A percentile compares a stretch with the other conserved stretches of the same genome.
Evolutionary conservation across 345 rosid species (phyloP).

Genomic region (Firmiana major): DNA sequence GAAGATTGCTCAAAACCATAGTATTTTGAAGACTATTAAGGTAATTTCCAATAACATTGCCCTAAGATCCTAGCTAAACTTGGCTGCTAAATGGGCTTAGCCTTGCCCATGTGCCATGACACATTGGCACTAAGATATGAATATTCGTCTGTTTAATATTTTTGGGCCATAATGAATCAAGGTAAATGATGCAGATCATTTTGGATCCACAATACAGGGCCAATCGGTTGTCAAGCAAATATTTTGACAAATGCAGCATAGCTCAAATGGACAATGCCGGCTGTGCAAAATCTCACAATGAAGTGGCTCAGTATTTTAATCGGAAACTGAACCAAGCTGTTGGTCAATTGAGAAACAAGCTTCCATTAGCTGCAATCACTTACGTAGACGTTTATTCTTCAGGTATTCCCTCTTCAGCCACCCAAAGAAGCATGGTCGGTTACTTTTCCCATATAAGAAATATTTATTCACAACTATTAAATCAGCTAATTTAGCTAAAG

Average conservation of each 20-base stretch:
- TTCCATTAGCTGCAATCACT: too few species aligned
- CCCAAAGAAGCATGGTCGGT: too few species aligned
- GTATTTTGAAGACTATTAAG: too few species aligned
- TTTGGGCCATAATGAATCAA: neutral
- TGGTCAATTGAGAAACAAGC: too few species aligned
- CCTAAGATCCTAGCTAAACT: constrained; percentile 2
- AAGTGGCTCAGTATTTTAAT: constrained; percentile 29
- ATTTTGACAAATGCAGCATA: constrained; percentile 14
- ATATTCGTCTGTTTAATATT: too few species aligned
- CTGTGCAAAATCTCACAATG: constrained; percentile 39
- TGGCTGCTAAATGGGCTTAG: neutral
- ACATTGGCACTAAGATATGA: neutral
- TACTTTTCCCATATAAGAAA: too few species aligned
- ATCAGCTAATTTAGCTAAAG: neutral
- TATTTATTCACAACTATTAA: too few species aligned
- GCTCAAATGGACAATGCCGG: constrained; percentile 32
- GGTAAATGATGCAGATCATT: constrained; percentile 26
- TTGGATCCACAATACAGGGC: constrained; percentile 71
- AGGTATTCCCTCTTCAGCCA: too few species aligned
- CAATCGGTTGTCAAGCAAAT: constrained; percentile 48
- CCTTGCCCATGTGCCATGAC: neutral
- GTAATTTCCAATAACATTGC: too few species aligned
- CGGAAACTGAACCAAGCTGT: too few species aligned
- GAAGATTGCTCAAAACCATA: too few species aligned
- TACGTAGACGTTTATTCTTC: too few species aligned